phyloP scores from a whole-genome alignment of 441 rosid genomes.

The Populus hybrid region DNA sequence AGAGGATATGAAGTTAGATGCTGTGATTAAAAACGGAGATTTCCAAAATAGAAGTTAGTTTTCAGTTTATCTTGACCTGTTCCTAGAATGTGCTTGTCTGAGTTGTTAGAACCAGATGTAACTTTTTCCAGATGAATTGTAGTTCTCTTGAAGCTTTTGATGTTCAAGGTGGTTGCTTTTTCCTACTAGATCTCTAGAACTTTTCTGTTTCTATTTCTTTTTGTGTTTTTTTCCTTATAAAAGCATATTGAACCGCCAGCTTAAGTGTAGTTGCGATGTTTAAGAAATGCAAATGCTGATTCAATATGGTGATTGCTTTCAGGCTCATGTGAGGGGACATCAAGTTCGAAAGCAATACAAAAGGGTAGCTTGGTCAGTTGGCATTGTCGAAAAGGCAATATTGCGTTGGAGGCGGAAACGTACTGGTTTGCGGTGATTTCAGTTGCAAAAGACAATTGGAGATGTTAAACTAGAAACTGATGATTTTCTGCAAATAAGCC shows the following conservation, averaged over 20 bases:
- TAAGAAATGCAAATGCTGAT: not conserved
- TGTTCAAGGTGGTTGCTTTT: too few species aligned
- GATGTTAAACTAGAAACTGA: conserved; percentile 25
- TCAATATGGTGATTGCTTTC: conserved; percentile 7
- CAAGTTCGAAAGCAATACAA: conserved; percentile 76
- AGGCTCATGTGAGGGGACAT: conserved; percentile 94
- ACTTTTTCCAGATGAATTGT: not conserved
- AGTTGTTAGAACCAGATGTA: not conserved
- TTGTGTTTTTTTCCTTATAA: too few species aligned
- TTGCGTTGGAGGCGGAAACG: conserved; percentile 91
- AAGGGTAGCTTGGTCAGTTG: conserved; percentile 73
- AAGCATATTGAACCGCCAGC: too few species aligned
- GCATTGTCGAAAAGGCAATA: conserved; percentile 77
- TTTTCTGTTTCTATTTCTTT: too few species aligned
- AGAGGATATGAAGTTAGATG: too few species aligned
- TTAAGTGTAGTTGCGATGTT: too few species aligned
- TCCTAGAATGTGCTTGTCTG: not conserved
- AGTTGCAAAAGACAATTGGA: conserved; percentile 25
- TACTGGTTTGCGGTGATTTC: conserved; percentile 75
- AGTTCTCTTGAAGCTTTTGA: not conserved
- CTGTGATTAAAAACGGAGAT: too few species aligned
- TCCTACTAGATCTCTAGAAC: too few species aligned
- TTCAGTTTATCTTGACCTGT: too few species aligned
- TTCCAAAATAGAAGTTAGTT: too few species aligned
- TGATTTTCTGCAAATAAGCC: conserved; percentile 61